Evolutionary conservation across 2,329 filamentous ascomycete genomes (phyloP), one percentile per base, ranked within the genome.

Genomic region (Trichoderma oligosporum): DNA sequence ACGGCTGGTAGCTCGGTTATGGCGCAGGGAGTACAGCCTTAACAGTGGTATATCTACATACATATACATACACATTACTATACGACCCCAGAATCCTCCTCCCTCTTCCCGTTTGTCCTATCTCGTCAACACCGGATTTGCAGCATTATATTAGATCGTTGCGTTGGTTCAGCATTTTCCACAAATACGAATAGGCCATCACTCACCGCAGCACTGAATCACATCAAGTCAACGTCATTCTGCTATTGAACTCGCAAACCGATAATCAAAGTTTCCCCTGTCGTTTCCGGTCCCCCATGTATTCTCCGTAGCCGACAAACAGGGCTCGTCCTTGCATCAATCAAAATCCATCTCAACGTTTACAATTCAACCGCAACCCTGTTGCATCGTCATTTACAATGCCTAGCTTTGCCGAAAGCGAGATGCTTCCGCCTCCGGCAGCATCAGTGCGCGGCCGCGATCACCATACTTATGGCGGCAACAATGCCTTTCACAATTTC

Each of bases 401-500:
- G 70, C 61, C 68, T 54, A 61, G 63, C 59, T 63, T 63, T 45
- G 61, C 65, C 57, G 70, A 73, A 56, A 71, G 72, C 59, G 71
- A 75, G 33, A 74, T 74, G 66, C 67, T 77, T 24, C 73, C 75
- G 31, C 73, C 76, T 61, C 72, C 76, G 45, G 71, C 71, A 65
- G 68, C 65, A 29, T 66, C 72, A 45, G 55, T 45, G 16, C 53
- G 45, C 16, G 35, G 60, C 45, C 62, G 63, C 41, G 68, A 67
- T 58, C 68, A 69, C 35, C 73, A 74, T 56, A 85, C 82, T 1
- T 74, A 77, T 53, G 85, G 85, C 62, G 84, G 84, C 58, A 87
- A 87, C 67, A 79, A 82, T 60, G 86, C 86, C 41, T 89, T 88
- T 69, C 84, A 88, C 74, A 89, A 89, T 70, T 89, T 88, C 70